phyloP scores from a whole-genome alignment of 108 stramenopile species.

The Hondaea fermentalgiana region DNA sequence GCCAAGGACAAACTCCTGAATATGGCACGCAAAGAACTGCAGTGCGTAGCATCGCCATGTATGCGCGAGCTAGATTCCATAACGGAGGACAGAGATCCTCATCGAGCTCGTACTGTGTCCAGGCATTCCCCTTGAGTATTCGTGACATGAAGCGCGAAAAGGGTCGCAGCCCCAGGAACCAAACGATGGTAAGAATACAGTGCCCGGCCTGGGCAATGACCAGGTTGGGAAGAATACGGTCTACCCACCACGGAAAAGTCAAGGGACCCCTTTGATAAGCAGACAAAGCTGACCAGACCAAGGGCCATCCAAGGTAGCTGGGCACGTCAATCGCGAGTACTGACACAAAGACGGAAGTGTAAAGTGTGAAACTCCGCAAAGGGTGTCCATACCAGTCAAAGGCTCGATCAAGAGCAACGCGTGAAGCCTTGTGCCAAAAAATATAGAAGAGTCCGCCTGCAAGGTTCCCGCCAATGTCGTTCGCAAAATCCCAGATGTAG shows the following conservation, averaged over 20 bases:
- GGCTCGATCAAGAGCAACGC: neutral
- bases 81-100: neutral
- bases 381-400: neutral
- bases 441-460: neutral
- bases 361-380: neutral
- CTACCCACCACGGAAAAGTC: neutral
- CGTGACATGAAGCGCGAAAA: neutral
- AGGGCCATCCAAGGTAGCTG: neutral
- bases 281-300: neutral
- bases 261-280: neutral
- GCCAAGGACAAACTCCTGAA: neutral
- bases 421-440: neutral
- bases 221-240: neutral
- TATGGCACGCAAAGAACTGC: neutral
- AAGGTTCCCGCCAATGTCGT: neutral
- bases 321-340: neutral
- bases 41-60: neutral
- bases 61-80: neutral
- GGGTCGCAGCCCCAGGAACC: neutral
- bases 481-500: neutral
- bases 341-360: neutral
- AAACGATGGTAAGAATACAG: neutral
- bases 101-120: neutral
- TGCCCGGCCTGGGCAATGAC: neutral
- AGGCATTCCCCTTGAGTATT: neutral